Evolutionary conservation across 2,329 filamentous ascomycete genomes (phyloP), one percentile per base, ranked within the genome.

Genomic region (Diplocarpon mali): DNA sequence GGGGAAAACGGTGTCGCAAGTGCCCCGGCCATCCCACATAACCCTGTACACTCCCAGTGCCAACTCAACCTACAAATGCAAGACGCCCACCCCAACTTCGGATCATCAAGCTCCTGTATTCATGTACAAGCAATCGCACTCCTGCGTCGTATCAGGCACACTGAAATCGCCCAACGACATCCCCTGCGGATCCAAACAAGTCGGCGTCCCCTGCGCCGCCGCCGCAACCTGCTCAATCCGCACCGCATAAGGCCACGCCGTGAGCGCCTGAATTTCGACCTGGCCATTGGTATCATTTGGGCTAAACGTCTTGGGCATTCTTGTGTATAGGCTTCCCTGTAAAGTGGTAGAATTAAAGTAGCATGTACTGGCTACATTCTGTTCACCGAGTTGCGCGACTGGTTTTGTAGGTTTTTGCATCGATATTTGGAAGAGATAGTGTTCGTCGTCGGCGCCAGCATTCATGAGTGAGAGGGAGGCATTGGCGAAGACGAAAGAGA

Each of bases 321-420:
- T 70, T n/a, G 76, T 81, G 65, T 80, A 84, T 2, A 85, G 61
- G 3, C 68, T 73, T 0, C 69, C 79, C 20, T 69, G 63, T 50
- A 83, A 68, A 1, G 62, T 65, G 0, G 77, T 80, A 27, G 65
- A 60, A 44, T 71, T 70, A 62, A 73, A 85, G 48, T 67, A 73
- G 62, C 80, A 85, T 35, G 67, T 69, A 1, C 72, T 67, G 2
- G 67, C 66, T 12, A 64, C 60, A 48, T 68, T 69, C 38, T 64
- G 56, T n/a, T 59, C 52, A 0, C 69, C 67, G 3, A 76, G 54
- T 16, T 64, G 59, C 6, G 62, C 60, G 1, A 62, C 62, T 3
- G 78, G 72, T 2, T 69, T 67, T 13, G 79, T 71, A 0, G 65
- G 65, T 55, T 76, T 78, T 20, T 70, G 62, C 49, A 72, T 67